Evolutionary conservation across 73 alveolate species (phyloP), one percentile per base, ranked within the genome.

Genomic region (Urostyla sp.): DNA sequence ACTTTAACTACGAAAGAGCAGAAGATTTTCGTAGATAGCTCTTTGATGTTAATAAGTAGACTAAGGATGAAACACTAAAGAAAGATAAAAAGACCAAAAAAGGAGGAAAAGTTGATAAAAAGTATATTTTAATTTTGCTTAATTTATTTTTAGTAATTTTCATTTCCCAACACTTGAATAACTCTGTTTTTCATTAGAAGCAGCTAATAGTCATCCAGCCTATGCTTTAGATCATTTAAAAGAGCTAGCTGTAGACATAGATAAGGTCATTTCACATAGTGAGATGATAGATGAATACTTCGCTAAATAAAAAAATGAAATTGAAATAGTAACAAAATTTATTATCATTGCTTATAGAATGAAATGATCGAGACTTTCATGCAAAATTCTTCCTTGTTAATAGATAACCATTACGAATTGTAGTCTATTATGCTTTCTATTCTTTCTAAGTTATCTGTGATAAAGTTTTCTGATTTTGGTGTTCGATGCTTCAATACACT

Each of bases 201-300:
- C 85, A 6, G 93, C 93, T 13, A 77, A 85, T 50, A 75, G 82
- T 21, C 60, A 58, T 21, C 93, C 93, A 13, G 28, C 93, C 4
- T 34, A 63, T 26, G 87, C 90, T 15, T 49, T 85, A 13, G 75
- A 76, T 38, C 73, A 32, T 32, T 28, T 85, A 20, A 59, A 53
- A 35, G 69, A 49, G 31, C 75, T 85, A n/a, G 89, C 93, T 8
- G 10, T 51, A 31, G 93, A 85, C 45, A 90, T 85, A 13, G 93
- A 75, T 31, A 49, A 72, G 38, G 78, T 85, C 23, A 74, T 63
- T 15, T 63, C 76, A 40, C 85, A 84, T 21, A 57, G 73, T 11
- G 88, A 72, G 27, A 23, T 67, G 74, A 66, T 72, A 18, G 91
- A 69, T 32, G 85, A 73, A 20, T 35, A 61, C 53, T 49, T 60